Evolutionary conservation across 208 protist genomes (phyloP).

Genomic region (Trypanosomatidae sp.): DNA sequence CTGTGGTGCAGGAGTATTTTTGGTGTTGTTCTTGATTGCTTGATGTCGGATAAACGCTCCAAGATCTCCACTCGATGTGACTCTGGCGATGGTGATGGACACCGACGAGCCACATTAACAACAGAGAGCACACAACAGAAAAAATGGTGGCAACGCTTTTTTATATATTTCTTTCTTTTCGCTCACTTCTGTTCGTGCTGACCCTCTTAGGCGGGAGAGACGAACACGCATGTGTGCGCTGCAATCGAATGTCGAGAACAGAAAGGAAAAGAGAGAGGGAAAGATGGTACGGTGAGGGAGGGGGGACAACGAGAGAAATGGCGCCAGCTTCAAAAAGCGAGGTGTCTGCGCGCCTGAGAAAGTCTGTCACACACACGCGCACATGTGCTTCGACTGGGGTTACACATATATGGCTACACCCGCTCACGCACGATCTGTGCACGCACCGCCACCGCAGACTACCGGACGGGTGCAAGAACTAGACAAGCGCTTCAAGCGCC

Average conservation of each 20-base stretch:
- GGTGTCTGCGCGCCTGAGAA: background rate
- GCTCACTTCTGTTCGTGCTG: background rate
- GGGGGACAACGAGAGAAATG: background rate
- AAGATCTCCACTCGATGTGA: background rate
- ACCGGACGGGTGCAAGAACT: background rate
- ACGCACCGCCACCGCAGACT: background rate
- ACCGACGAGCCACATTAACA: background rate
- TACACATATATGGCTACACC: background rate
- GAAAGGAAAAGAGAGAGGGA: background rate
- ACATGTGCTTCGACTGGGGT: background rate
- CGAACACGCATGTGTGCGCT: background rate
- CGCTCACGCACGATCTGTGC: background rate
- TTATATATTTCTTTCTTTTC: background rate
- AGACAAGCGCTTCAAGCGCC: background rate
- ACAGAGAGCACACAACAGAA: background rate
- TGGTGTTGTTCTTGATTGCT: background rate
- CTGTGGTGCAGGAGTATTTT: background rate
- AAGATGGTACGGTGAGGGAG: background rate
- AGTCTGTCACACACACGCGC: background rate
- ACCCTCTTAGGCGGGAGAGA: background rate
- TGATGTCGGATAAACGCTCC: background rate
- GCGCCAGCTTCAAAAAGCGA: background rate
- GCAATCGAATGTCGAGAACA: background rate
- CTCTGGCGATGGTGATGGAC: background rate
- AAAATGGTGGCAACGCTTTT: background rate